phyloP scores from a whole-genome alignment of 257 asterid species.

The Cruciata laevipes region DNA sequence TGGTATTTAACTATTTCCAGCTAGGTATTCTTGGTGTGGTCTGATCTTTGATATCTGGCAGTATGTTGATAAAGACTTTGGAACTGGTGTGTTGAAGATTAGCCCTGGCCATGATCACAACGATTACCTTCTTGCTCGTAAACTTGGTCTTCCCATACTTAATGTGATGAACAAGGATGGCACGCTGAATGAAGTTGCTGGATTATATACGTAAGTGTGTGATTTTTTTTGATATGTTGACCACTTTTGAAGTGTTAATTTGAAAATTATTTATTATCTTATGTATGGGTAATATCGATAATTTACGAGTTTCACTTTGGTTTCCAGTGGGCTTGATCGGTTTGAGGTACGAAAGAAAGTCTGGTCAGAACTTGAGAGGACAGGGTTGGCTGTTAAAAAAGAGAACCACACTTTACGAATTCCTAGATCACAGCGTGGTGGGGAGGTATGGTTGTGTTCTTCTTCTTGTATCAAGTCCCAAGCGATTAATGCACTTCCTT shows the following conservation, averaged over 20 bases:
- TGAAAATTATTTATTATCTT: conserved; percentile 10
- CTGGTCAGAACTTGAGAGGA: conserved; percentile 93
- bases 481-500: conserved; percentile 14
- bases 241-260: background rate
- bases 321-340: conserved; percentile 92
- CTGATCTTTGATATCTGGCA: conserved; percentile 26
- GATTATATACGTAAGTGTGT: conserved; percentile 57
- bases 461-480: conserved; percentile 14
- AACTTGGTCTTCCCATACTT: conserved; percentile 97
- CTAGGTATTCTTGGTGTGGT: conserved; percentile 1
- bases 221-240: conserved; percentile 12
- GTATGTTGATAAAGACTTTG: conserved; percentile 97
- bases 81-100: conserved; percentile 97
- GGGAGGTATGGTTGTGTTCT: conserved; percentile 57
- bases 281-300: conserved; percentile 16
- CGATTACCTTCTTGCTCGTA: conserved; percentile 96
- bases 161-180: conserved; percentile 98
- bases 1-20: background rate
- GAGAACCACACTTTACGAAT: conserved; percentile 80
- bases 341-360: conserved; percentile 95
- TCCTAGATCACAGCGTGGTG: conserved; percentile 99
- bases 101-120: conserved; percentile 99
- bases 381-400: conserved; percentile 85
- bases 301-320: conserved; percentile 18
- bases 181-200: conserved; percentile 92